phyloP scores from a whole-genome alignment of 2,329 filamentous ascomycete genomes.

The Pseudogymnoascus verrucosus region DNA sequence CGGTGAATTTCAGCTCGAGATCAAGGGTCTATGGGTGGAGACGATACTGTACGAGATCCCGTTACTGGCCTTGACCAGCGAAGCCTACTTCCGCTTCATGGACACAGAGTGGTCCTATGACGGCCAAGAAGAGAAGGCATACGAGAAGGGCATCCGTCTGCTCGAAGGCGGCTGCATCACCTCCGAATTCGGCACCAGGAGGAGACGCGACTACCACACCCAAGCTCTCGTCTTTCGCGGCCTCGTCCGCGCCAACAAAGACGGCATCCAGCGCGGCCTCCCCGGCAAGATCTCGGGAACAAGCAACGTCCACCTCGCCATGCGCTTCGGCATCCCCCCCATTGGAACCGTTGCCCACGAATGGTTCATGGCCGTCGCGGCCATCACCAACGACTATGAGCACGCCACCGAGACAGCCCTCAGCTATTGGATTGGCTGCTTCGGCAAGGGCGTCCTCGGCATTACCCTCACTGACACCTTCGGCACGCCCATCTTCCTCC shows the following conservation, averaged over 20 bases:
- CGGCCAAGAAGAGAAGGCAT: slow-evolving; percentile 78
- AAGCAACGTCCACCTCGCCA: slow-evolving; percentile 94
- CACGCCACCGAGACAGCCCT: slow-evolving; percentile 77
- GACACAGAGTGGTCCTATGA: slow-evolving; percentile 87
- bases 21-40: slow-evolving; percentile 81
- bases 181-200: slow-evolving; percentile 87
- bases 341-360: slow-evolving; percentile 91
- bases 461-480: slow-evolving; percentile 96
- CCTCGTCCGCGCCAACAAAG: slow-evolving; percentile 68
- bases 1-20: slow-evolving; percentile 69
- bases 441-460: slow-evolving; percentile 73
- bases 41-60: slow-evolving; percentile 98
- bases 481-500: slow-evolving; percentile 81
- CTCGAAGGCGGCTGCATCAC: slow-evolving; percentile 78
- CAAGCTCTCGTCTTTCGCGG: slow-evolving; percentile 88
- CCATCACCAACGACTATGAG: slow-evolving; percentile 78
- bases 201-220: slow-evolving; percentile 87
- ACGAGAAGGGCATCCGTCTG: slow-evolving; percentile 68
- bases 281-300: slow-evolving; percentile 74
- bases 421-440: slow-evolving; percentile 83
- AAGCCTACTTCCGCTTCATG: slow-evolving; percentile 96
- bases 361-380: slow-evolving; percentile 99
- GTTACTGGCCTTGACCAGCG: slow-evolving; percentile 80
- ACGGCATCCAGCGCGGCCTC: slow-evolving; percentile 56
- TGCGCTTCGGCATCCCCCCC: slow-evolving; percentile 78